Base-by-base conservation (phyloP, 257 asterid species). In the Solanum stenotomum region DNA sequence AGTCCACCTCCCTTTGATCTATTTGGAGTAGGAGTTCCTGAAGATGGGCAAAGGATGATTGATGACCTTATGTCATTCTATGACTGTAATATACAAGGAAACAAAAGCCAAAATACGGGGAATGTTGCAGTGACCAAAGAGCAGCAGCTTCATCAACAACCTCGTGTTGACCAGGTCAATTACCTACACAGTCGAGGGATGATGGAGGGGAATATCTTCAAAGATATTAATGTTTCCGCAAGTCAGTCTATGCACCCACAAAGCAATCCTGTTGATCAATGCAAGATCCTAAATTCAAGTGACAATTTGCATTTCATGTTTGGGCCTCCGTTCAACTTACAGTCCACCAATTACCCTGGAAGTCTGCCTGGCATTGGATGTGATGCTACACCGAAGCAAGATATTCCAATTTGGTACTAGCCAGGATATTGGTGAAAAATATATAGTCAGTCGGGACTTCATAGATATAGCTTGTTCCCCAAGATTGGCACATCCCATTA, bases 21-120 rank as follows among this genome's bases (percentile, higher is more conserved):
- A 20, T 89, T 95, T 1, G 96, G 95, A 37, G 74, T 92, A 11
- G 95, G 94, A 34, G 95, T 95, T 67, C 94, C 98, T 2, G 98
- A 95, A 88, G 98, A 93, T 31, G 98, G 95, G 89, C 95, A 93
- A 89, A 92, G 94, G 89, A 90, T 87, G 93, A 93, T 95, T 86
- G 91, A 71, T 10, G 95, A 93, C 35, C 98, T 95, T 10, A 92
- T 95, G 98, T 94, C 96, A 5, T 85, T 90, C 10, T 95, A 95
- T 10, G 98, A 94, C 3, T 89, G 46, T 9, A 94, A 92, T 46
- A 86, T 93, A 40, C 94, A 91, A 85, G 91, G 88, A 52, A 92
- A 92, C 90, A 91, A 89, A 85, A 91, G 37, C 88, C 37, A 90
- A 11, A 87, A 87, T 83, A 10, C 81, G 2, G 89, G 88, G 15